A percentile compares a stretch with the other conserved stretches of the same genome.
phyloP scores from a whole-genome alignment of 768 basidiomycete species.

The Collybia nuda region DNA sequence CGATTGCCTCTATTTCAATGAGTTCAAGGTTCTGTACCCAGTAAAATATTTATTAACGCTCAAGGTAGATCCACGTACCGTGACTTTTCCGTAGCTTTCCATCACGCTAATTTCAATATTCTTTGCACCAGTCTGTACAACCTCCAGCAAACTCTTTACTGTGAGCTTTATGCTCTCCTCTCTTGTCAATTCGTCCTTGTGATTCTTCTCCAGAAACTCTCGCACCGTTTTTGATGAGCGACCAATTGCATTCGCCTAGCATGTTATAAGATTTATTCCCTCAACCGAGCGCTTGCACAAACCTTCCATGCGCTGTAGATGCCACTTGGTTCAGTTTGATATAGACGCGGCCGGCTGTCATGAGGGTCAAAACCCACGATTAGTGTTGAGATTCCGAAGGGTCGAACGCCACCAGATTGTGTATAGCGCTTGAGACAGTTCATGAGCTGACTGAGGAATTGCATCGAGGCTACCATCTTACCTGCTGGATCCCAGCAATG shows the following conservation, averaged over 20 bases:
- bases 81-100: conserved; percentile 92
- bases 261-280: background rate
- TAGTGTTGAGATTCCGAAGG: conserved; percentile 96
- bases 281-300: conserved; percentile 5
- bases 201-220: conserved; percentile 98
- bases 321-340: conserved; percentile 97
- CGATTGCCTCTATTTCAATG: conserved; percentile 87
- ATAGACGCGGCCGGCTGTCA: conserved; percentile 83
- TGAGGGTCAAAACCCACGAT: conserved; percentile 97
- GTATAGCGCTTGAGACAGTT: conserved; percentile 74
- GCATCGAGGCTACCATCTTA: conserved; percentile 26
- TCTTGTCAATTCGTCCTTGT: conserved; percentile 84
- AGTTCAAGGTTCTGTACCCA: conserved; percentile 74
- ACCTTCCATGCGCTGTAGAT: conserved; percentile 99
- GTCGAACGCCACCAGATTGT: conserved; percentile 97
- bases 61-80: conserved; percentile 45
- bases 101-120: conserved; percentile 99
- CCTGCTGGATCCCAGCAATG: conserved; percentile 99
- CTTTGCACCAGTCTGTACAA: conserved; percentile 99
- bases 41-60: conserved; percentile 2
- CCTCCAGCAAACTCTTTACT: conserved; percentile 92
- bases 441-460: background rate
- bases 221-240: conserved; percentile 98
- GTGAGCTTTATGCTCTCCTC: conserved; percentile 95
- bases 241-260: conserved; percentile 94